Conservation (phyloP, 805 yeast genomes). For the Kazachstania psychrophila region DNA sequence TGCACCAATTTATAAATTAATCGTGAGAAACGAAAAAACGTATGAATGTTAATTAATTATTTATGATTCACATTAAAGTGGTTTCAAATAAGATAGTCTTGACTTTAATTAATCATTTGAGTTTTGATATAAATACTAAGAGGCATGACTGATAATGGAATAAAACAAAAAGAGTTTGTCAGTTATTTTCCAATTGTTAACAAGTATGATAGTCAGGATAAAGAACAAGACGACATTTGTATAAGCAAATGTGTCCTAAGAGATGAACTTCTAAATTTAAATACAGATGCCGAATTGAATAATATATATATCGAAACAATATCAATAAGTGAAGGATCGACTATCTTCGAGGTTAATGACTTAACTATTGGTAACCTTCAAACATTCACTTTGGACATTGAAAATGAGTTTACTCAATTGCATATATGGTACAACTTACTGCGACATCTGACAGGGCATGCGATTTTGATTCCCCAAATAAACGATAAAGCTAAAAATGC, state of each 20-base stretch:
- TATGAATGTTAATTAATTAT: background rate
- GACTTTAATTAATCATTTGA: too few species aligned
- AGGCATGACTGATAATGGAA: too few species aligned
- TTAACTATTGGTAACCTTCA: conserved; percentile 7
- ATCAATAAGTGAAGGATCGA: conserved; percentile 21
- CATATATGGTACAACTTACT: conserved; percentile 22
- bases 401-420: background rate
- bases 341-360: conserved; percentile 6
- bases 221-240: conserved; percentile 9
- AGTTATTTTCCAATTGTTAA: conserved; percentile 14
- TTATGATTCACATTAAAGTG: conserved; percentile 2
- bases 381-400: conserved; percentile 7
- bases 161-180: conserved; percentile 9
- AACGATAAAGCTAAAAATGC: conserved; percentile 8
- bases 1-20: too few species aligned
- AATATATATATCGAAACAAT: conserved; percentile 8
- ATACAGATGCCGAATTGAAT: conserved; percentile 2
- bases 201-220: conserved; percentile 1
- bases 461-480: conserved; percentile 5
- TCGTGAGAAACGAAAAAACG: too few species aligned
- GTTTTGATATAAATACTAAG: too few species aligned
- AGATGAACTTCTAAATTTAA: background rate
- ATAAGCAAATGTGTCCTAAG: conserved; percentile 8
- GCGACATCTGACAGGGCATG: conserved; percentile 14
- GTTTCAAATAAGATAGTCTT: too few species aligned